A percentile compares a stretch with the other conserved stretches of the same genome.
phyloP scores from a whole-genome alignment of 805 yeast species.

The Zygotorulaspora danielsina region DNA sequence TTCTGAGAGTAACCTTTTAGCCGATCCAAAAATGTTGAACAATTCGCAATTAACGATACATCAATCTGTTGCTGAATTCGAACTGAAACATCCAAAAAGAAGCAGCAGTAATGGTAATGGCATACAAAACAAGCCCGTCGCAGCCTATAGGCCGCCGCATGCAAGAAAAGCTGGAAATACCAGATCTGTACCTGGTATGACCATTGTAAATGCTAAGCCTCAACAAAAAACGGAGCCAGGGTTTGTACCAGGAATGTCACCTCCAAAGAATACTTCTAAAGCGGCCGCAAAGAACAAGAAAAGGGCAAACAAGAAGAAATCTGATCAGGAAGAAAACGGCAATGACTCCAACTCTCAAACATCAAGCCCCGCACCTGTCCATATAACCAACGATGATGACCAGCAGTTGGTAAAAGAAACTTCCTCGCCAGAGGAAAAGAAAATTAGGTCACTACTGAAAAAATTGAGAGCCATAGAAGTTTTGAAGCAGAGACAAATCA shows the following conservation, averaged over 20 bases:
- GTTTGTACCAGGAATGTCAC: constrained; percentile 35
- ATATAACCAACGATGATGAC: constrained; percentile 10
- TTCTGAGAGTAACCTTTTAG: constrained; percentile 38
- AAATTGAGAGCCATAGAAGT: constrained; percentile 94
- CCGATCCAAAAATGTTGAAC: constrained; percentile 46
- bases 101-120: constrained; percentile 21
- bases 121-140: constrained; percentile 56
- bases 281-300: constrained; percentile 74
- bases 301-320: constrained; percentile 55
- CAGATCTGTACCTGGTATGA: constrained; percentile 27
- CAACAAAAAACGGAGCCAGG: constrained; percentile 50
- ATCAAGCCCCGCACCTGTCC: constrained; percentile 15
- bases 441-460: constrained; percentile 83
- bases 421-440: constrained; percentile 83
- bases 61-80: constrained; percentile 58
- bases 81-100: constrained; percentile 37
- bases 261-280: constrained; percentile 52
- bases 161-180: constrained; percentile 55
- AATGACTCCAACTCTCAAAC: constrained; percentile 13
- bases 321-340: constrained; percentile 14
- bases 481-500: constrained; percentile 76
- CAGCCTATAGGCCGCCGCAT: constrained; percentile 97
- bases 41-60: constrained; percentile 62
- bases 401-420: constrained; percentile 20
- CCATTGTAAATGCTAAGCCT: constrained; percentile 26